Base-by-base conservation (phyloP, 768 basidiomycete genomes). In the Jaapia argillacea region DNA sequence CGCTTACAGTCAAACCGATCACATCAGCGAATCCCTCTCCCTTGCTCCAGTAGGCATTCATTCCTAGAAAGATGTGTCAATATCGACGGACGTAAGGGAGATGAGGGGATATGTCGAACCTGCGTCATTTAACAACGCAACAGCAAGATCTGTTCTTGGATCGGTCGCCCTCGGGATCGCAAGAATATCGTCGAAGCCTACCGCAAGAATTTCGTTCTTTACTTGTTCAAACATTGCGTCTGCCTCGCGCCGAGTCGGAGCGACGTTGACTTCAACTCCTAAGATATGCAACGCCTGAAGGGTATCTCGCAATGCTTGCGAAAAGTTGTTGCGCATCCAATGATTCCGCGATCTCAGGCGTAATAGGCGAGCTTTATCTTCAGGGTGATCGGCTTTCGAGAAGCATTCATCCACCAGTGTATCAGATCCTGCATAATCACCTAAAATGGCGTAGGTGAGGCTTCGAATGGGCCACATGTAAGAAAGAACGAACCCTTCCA, bases 1-100 rank as follows among this genome's bases (percentile, higher is more conserved):
- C 23, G 63, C 74, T 36, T 45, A 82, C 82, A 50, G 77, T 82
- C 33, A 82, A 61, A 13, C 82, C 82, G 40, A 84, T 75, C 14
- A 79, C 62, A 55, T 80, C 80, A 6, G 70, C 61, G 51, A 81
- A 77, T 2, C 72, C 71, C 42, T 69, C 69, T 10, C 59, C 61
- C 0, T 72, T 67, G 50, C 73, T 79, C 82, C 82, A 85, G 51
- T 83, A 84, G 7, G 82, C 80, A 55, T 80, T 79, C 23, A 74
- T 72, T 4, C 79, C 79, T 81, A 40, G 41, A 12, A 36, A 24
- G 24, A 42, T 2, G 20, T 18, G 18, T 33, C 28, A 12, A 36
- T n/a, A 44, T 47, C 16, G 48, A 45, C 40, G 40, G 6, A 44
- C 37, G 38, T 46, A 27, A 26, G 27, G 23, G 36, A 28, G n/a